Evolutionary conservation across 768 basidiomycete species (phyloP), one percentile per base, ranked within the genome.

Genomic region (Tricholoma flavovirens): DNA sequence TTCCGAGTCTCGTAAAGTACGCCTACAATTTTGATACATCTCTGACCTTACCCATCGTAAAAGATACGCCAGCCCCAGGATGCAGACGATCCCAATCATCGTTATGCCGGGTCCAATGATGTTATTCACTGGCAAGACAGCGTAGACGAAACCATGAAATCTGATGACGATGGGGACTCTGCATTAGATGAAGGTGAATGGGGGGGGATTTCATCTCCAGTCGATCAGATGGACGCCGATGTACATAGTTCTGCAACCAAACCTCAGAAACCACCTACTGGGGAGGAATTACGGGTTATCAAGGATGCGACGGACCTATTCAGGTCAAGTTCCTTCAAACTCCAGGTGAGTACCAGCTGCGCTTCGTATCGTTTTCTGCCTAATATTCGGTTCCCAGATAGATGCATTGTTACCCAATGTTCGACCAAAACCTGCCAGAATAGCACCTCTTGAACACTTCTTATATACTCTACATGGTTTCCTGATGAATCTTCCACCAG

Each of bases 371-470:
- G 36, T 26, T 19, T 33, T n/a, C 56, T 32, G 26, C 49, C 50
- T n/a, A 50, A n/a, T 62, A 55, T 35, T 59, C 64, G 10, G 51
- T 50, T 35, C 29, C 24, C 65, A 93, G 88, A 86, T 91, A 60
- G 88, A 91, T 57, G 88, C 86, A 0, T 74, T 95, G 11, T 75
- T 95, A 17, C 86, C 91, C 8, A 86, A 87, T 64, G 75, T 90
- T 40, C 79, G 83, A 43, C 88, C 88, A 38, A 88, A 86, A 70
- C 65, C 77, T 24, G 78, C 81, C 2, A 75, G 74, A 62, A 75
- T 72, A 19, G 73, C 78, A n/a, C 74, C 80, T 1, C 74, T 94
- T 3, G 87, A 91, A 54, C 77, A 77, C 30, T 86, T 88, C 59
- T 80, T 94, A 11, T 76, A 85, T 51, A 60, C 77, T 7, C 76